Percentiles rank a stretch among this genome's conserved stretches.
phyloP scores from a whole-genome alignment of 2,329 filamentous ascomycete species.

The Apiospora koreana region DNA sequence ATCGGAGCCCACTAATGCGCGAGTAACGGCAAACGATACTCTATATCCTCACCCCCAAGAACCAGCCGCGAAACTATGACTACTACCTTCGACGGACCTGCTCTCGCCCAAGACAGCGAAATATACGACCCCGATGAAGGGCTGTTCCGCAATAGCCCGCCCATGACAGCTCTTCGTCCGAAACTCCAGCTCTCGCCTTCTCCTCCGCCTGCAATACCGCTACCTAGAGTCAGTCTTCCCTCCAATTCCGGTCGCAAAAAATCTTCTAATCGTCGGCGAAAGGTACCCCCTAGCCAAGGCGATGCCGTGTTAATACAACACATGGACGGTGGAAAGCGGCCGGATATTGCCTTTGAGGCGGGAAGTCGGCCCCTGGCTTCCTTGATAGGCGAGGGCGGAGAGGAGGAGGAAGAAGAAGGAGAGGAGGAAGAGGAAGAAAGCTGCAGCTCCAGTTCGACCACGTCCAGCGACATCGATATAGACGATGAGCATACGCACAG shows the following conservation, averaged over 20 bases:
- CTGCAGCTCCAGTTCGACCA: slow-evolving; percentile 13
- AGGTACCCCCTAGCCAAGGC: slow-evolving; percentile 58
- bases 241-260: slow-evolving; percentile 41
- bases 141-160: slow-evolving; percentile 41
- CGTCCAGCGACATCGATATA: slow-evolving; percentile 2
- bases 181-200: slow-evolving; percentile 53
- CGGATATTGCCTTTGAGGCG: slow-evolving; percentile 63
- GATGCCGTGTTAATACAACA: slow-evolving; percentile 68
- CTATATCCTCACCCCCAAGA: slow-evolving; percentile 16
- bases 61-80: slow-evolving; percentile 32
- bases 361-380: slow-evolving; percentile 53
- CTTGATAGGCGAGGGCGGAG: slow-evolving; percentile 42
- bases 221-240: slow-evolving; percentile 45
- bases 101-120: slow-evolving; percentile 35
- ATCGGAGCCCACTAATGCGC: slow-evolving; percentile 25
- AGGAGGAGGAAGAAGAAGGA: slow-evolving; percentile 30
- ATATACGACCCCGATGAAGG: slow-evolving; percentile 51
- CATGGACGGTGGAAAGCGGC: slow-evolving; percentile 64
- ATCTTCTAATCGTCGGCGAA: slow-evolving; percentile 53
- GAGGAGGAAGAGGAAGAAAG: slow-evolving; percentile 11
- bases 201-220: slow-evolving; percentile 46
- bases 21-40: slow-evolving; percentile 30
- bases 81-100: slow-evolving; percentile 29
- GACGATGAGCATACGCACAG: slow-evolving; percentile 22
- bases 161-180: slow-evolving; percentile 41